phyloP scores from a whole-genome alignment of 176 grass and related monocot genomes.

The Musa schizocarpa region DNA sequence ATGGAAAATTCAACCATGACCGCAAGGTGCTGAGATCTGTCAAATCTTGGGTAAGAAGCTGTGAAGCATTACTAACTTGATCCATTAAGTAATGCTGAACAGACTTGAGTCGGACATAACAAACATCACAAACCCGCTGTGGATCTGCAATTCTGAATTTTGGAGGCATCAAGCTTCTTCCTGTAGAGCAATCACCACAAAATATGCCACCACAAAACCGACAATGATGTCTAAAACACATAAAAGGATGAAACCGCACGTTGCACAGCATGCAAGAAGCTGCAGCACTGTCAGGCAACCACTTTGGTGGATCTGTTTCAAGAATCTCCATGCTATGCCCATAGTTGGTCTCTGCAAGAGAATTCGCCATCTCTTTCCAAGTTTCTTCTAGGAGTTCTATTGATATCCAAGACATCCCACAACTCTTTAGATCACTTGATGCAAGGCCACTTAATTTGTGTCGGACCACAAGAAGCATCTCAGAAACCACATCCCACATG shows the following conservation, averaged over 20 bases:
- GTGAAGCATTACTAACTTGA: constrained; percentile 48
- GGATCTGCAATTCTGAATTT: constrained; percentile 72
- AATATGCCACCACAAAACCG: constrained; percentile 84
- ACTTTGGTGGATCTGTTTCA: constrained; percentile 65
- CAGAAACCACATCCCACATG: constrained; percentile 83
- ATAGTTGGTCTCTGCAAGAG: constrained; percentile 42
- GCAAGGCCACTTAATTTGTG: constrained; percentile 40
- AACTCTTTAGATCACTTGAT: constrained; percentile 39
- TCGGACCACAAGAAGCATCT: constrained; percentile 53
- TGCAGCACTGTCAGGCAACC: constrained; percentile 72
- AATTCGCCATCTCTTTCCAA: constrained; percentile 56
- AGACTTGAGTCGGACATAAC: constrained; percentile 54
- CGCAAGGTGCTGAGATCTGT: constrained; percentile 75
- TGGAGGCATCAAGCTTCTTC: constrained; percentile 64
- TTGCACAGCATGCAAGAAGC: constrained; percentile 86
- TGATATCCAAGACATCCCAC: constrained; percentile 47
- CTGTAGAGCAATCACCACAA: constrained; percentile 70
- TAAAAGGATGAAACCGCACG: constrained; percentile 62
- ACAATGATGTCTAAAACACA: constrained; percentile 74
- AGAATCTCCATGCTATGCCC: constrained; percentile 43
- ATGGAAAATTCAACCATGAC: constrained; percentile 87
- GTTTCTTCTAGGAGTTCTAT: constrained; percentile 55
- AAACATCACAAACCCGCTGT: constrained; percentile 88
- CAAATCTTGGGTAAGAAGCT: constrained; percentile 62
- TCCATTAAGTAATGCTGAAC: constrained; percentile 73